Evolutionary conservation across 768 basidiomycete species (phyloP).

Genomic region (Calvatia gigantea): DNA sequence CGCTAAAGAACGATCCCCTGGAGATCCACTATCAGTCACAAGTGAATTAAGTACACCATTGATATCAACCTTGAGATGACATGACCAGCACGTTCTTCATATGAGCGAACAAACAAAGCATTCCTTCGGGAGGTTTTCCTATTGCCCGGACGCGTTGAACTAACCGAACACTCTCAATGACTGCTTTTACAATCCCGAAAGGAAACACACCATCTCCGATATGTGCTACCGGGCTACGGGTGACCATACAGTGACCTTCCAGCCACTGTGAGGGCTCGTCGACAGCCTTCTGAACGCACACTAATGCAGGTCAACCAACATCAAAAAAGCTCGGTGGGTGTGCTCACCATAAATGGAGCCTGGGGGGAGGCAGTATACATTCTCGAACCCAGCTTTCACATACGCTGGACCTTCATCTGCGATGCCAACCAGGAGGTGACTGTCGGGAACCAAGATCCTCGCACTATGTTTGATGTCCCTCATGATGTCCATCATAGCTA

Average conservation of each 20-base stretch:
- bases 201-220: conserved; percentile 61
- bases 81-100: conserved; percentile 74
- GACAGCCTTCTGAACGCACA: conserved; percentile 52
- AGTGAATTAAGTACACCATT: not conserved
- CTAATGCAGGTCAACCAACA: conserved; percentile 28
- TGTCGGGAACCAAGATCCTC: conserved; percentile 65
- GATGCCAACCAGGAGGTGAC: conserved; percentile 72
- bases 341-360: conserved; percentile 66
- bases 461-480: conserved; percentile 75
- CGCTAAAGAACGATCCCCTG: conserved; percentile 61
- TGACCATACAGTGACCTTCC: conserved; percentile 59
- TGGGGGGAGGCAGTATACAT: conserved; percentile 51
- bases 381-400: conserved; percentile 37
- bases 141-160: conserved; percentile 72
- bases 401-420: conserved; percentile 81
- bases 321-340: not conserved
- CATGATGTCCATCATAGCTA: conserved; percentile 61
- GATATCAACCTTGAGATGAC: conserved; percentile 50
- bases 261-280: conserved; percentile 52
- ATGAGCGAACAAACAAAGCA: conserved; percentile 53
- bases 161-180: conserved; percentile 19
- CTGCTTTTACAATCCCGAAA: not conserved
- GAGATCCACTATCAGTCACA: not conserved
- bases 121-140: conserved; percentile 58
- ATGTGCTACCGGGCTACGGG: conserved; percentile 71